Base-by-base conservation (phyloP, 305 asterid species). In the Lippia alba region DNA sequence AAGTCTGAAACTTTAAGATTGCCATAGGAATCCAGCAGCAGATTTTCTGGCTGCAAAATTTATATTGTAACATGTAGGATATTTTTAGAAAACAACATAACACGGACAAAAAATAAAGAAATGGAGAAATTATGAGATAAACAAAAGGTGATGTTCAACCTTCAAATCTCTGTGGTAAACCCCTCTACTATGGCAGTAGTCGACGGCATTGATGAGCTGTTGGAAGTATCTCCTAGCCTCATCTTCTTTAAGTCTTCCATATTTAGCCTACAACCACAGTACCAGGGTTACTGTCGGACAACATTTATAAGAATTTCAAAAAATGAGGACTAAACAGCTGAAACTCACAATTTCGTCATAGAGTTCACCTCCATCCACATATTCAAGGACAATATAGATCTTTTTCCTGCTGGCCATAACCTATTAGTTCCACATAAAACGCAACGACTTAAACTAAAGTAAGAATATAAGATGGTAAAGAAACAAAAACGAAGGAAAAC, bases 131-230 rank as follows among this genome's bases (percentile, higher is more conserved):
- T 24, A 56, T 36, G 64, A 66, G 46, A 54, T 44, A 15, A 19
- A 15, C 33, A 17, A 20, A 18, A 56, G 50, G 6, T 46, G 9
- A 20, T 17, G 12, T 3, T 59, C 53, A 61, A 89, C 97, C 96
- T 91, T 91, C 83, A 91, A 82, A 76, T 91, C 95, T 81, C 97
- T 79, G 73, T 89, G 97, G 79, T 76, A 89, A 61, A 91, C 87
- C n/a, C 96, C 96, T 81, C 97, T 83, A 66, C 95, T 91, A 73
- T 91, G 97, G 86, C 97, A 89, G 76, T 84, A 89, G 74, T 91
- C 97, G 66, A 91, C 94, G 69, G 94, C 97, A 82, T 89, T 84
- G 74, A 89, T 84, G 71, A 91, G 90, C 76, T 91, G 97, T 64
- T 87, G 97, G 74, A 88, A 87, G 72, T 91, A 91, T 51, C 81